These are phyloP conservation scores for Priceomyces castillae DNA, from an alignment of 805 yeast species.

Conservation along the genomic window DNA sequence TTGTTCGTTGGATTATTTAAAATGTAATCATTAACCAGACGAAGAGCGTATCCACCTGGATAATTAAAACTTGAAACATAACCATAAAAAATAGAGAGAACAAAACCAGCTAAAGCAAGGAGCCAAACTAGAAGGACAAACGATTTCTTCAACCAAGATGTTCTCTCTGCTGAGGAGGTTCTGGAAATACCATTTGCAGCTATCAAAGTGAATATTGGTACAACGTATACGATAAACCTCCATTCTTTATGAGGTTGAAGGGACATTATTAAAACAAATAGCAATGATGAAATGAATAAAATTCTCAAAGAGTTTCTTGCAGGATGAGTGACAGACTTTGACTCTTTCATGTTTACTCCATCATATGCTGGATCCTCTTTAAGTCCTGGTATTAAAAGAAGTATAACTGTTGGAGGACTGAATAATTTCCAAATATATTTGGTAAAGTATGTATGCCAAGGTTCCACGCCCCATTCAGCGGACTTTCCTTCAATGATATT, in stretches of 20 bases:
- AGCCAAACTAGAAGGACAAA: conserved; percentile 13
- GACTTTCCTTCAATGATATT: conserved; percentile 78
- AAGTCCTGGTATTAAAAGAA: conserved; percentile 32
- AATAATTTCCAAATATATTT: conserved; percentile 40
- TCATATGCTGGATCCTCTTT: conserved; percentile 41
- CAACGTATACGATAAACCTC: conserved; percentile 78
- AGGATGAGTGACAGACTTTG: conserved; percentile 22
- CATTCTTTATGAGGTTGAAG: conserved; percentile 91
- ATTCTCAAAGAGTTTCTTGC: conserved; percentile 41
- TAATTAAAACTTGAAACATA: conserved; percentile 72
- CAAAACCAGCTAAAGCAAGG: conserved; percentile 21
- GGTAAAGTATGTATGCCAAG: conserved; percentile 64
- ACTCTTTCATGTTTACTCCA: conserved; percentile 12
- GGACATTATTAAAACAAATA: conserved; percentile 65
- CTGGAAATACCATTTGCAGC: conserved; percentile 61
- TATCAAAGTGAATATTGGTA: conserved; percentile 64
- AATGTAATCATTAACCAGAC: conserved; percentile 46
- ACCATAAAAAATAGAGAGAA: conserved; percentile 50
- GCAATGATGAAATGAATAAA: conserved; percentile 47
- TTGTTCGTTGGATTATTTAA: conserved; percentile 16
- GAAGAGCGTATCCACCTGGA: conserved; percentile 83
- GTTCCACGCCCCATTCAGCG: conserved; percentile 81
- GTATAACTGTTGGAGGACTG: conserved; percentile 45
- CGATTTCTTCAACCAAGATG: conserved; percentile 21
- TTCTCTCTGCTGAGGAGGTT: conserved; percentile 18